A percentile compares a stretch with the other conserved stretches of the same genome.
phyloP scores from a whole-genome alignment of 805 yeast genomes.

The Metschnikowia gelsemii region DNA sequence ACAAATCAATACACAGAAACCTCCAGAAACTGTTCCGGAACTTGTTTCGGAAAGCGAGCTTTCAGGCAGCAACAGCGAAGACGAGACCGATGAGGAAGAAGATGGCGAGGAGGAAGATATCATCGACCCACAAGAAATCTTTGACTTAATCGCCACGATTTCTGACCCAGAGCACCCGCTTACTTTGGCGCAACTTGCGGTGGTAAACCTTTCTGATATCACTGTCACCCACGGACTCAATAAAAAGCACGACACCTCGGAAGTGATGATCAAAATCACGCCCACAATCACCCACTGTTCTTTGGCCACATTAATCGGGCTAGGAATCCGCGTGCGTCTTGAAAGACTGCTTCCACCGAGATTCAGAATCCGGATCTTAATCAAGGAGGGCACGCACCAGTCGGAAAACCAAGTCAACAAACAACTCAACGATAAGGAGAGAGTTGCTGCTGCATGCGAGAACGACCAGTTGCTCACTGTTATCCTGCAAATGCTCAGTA shows the following conservation, averaged over 20 bases:
- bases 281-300: constrained; percentile 99
- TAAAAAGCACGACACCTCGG: constrained; percentile 53
- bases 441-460: constrained; percentile 98
- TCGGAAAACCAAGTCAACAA: constrained; percentile 95
- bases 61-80: constrained; percentile 6
- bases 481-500: constrained; percentile 87
- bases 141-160: constrained; percentile 21
- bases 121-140: constrained; percentile 83
- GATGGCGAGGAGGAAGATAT: constrained; percentile 51
- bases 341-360: constrained; percentile 87
- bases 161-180: constrained; percentile 96
- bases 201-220: constrained; percentile 83
- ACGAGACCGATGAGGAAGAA: constrained; percentile 23
- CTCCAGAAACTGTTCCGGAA: constrained; percentile 26
- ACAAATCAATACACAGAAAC: neutral
- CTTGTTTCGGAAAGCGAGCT: constrained; percentile 20
- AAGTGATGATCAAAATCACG: constrained; percentile 79
- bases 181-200: constrained; percentile 90
- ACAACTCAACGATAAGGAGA: constrained; percentile 93
- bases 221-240: constrained; percentile 57
- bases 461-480: constrained; percentile 88
- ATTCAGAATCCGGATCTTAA: constrained; percentile 71
- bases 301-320: constrained; percentile 90
- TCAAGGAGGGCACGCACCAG: constrained; percentile 93
- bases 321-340: constrained; percentile 88